Percentiles rank a stretch among this genome's conserved stretches.
Conservation (phyloP, 2,329 filamentous ascomycete species). For the Juglanconis sp. region DNA sequence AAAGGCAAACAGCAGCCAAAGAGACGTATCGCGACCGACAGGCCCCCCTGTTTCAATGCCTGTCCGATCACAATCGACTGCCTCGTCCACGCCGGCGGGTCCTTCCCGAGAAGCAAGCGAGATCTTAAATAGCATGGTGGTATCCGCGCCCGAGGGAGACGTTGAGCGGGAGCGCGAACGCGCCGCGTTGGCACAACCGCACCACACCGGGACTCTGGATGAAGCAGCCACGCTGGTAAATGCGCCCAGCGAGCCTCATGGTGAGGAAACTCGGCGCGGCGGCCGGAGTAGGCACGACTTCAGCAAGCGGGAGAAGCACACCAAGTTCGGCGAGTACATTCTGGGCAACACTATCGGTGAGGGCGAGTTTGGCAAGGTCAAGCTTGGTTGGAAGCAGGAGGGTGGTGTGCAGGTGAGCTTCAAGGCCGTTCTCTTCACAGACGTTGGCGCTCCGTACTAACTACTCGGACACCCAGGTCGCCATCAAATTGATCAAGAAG, state of each 20-base stretch:
- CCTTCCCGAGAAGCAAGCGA: conserved; percentile 75
- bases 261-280: conserved; percentile 45
- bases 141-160: conserved; percentile 73
- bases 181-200: conserved; percentile 57
- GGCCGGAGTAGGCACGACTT: conserved; percentile 60
- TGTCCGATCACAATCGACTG: conserved; percentile 40
- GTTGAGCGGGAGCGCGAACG: conserved; percentile 69
- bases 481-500: conserved; percentile 94
- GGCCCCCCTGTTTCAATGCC: conserved; percentile 38
- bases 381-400: conserved; percentile 96
- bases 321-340: conserved; percentile 92
- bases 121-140: conserved; percentile 72
- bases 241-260: conserved; percentile 36
- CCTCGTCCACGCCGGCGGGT: conserved; percentile 53
- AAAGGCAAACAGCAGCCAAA: conserved; percentile 33
- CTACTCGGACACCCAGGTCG: conserved; percentile 56
- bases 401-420: conserved; percentile 71
- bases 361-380: conserved; percentile 98
- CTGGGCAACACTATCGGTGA: conserved; percentile 94
- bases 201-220: conserved; percentile 34
- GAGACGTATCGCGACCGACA: conserved; percentile 35
- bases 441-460: background rate
- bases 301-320: conserved; percentile 65
- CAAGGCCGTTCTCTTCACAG: conserved; percentile 18
- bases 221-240: conserved; percentile 43